These are phyloP conservation scores for Syncephalis plumigaleata DNA, from an alignment of 371 early-diverging fungal genomes.

Conservation along the genomic window DNA sequence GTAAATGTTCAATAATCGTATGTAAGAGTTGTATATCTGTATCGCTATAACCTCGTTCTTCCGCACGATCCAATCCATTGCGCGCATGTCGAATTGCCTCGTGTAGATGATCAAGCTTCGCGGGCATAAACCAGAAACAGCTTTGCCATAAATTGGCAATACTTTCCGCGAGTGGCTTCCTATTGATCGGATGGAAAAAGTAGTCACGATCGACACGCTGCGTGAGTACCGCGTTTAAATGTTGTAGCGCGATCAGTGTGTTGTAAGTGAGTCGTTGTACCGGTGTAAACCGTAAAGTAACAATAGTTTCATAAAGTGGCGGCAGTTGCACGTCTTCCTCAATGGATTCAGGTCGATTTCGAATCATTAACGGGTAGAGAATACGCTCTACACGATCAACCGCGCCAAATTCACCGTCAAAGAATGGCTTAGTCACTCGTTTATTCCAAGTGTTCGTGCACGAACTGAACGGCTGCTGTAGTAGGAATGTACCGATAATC, in stretches of 20 bases:
- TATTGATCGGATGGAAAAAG: conserved; percentile 41
- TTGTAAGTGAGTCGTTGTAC: conserved; percentile 45
- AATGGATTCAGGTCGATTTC: conserved; percentile 33
- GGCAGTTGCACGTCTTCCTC: conserved; percentile 35
- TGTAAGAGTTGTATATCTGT: conserved; percentile 6
- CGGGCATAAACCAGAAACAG: conserved; percentile 34
- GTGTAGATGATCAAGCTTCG: too few species aligned
- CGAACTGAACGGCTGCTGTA: conserved; percentile 24
- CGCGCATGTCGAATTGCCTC: too few species aligned
- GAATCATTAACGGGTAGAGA: conserved; percentile 41
- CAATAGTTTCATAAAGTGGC: conserved; percentile 27
- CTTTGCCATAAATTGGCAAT: conserved; percentile 39
- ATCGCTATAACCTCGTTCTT: conserved; percentile 2
- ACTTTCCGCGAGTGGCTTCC: conserved; percentile 25
- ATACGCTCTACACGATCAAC: conserved; percentile 15
- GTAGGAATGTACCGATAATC: conserved; percentile 22
- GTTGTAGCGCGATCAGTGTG: conserved; percentile 36
- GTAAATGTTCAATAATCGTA: conserved; percentile 1
- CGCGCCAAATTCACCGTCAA: conserved; percentile 19
- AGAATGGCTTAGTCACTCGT: conserved; percentile 18
- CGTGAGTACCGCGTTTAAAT: conserved; percentile 42
- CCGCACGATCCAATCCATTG: too few species aligned
- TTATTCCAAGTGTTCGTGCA: conserved; percentile 11
- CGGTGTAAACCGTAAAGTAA: conserved; percentile 32
- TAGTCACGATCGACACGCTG: conserved; percentile 44